phyloP scores from a whole-genome alignment of 2,329 filamentous ascomycete species.

The Aspergillus aculeatinus region DNA sequence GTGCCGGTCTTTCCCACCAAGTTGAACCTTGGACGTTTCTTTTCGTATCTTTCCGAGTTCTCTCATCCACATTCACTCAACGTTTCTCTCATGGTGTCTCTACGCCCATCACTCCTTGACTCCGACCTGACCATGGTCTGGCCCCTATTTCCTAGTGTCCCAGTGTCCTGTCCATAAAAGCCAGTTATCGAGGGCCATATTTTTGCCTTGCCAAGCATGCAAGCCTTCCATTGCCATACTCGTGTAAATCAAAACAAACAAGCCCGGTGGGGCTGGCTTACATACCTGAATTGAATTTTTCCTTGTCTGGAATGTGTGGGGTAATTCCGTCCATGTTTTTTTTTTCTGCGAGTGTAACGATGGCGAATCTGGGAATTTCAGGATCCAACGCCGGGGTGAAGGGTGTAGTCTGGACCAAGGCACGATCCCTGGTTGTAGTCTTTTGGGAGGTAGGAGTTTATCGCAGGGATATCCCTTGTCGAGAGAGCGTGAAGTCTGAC shows the following conservation, averaged over 20 bases:
- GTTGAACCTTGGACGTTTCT: neutral
- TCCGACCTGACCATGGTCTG: neutral
- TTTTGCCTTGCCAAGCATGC: neutral
- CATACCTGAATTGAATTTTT: neutral
- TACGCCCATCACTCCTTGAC: neutral
- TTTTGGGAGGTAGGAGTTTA: neutral
- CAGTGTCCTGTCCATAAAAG: neutral
- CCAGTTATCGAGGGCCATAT: neutral
- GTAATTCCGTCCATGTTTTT: neutral
- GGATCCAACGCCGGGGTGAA: neutral
- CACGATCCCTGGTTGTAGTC: neutral
- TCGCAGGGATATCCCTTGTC: neutral
- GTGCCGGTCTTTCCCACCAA: neutral
- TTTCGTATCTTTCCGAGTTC: neutral
- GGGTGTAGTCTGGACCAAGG: neutral
- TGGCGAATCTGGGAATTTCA: neutral
- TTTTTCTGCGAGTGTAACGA: neutral
- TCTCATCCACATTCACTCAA: neutral
- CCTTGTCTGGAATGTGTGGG: neutral
- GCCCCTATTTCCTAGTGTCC: neutral
- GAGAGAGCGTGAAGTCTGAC: no score
- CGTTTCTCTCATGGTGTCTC: neutral
- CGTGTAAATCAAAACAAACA: conserved; percentile 3
- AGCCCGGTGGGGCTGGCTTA: neutral
- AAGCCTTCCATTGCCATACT: neutral